These are phyloP conservation scores for Penicillium fimorum DNA, from an alignment of 495 filamentous ascomycete genomes.

Conservation along the genomic window DNA sequence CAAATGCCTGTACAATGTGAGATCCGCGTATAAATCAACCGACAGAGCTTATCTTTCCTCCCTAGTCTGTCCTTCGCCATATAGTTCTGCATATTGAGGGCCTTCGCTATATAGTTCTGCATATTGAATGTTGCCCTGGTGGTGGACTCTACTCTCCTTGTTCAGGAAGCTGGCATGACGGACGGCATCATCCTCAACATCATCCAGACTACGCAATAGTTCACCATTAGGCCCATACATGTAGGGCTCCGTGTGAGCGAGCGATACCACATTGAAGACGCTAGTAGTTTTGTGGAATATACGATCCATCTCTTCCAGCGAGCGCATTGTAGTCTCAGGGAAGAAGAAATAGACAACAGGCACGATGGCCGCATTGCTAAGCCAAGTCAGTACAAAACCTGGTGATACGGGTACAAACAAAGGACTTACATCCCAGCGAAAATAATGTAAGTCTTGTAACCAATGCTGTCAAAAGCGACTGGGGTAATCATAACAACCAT, in stretches of 20 bases:
- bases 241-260: conserved; percentile 59
- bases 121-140: conserved; percentile 23
- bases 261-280: conserved; percentile 56
- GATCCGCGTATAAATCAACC: background rate
- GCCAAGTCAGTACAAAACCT: conserved; percentile 14
- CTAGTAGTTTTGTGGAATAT: conserved; percentile 66
- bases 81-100: conserved; percentile 30
- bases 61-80: conserved; percentile 33
- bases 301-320: conserved; percentile 72
- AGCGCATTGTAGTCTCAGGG: conserved; percentile 70
- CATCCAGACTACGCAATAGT: conserved; percentile 43
- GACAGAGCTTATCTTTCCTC: conserved; percentile 24
- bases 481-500: conserved; percentile 66
- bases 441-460: conserved; percentile 65
- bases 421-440: conserved; percentile 57
- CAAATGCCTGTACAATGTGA: background rate
- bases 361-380: conserved; percentile 65
- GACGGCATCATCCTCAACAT: conserved; percentile 39
- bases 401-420: background rate
- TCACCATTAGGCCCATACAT: conserved; percentile 73
- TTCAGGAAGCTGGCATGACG: conserved; percentile 33
- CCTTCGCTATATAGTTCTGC: conserved; percentile 32
- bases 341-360: conserved; percentile 73
- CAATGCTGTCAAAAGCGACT: conserved; percentile 58
- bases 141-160: conserved; percentile 15